A percentile compares a stretch with the other conserved stretches of the same genome.
Evolutionary conservation across 371 early-diverging fungal genomes (phyloP).

Genomic region (Nematocida major): DNA sequence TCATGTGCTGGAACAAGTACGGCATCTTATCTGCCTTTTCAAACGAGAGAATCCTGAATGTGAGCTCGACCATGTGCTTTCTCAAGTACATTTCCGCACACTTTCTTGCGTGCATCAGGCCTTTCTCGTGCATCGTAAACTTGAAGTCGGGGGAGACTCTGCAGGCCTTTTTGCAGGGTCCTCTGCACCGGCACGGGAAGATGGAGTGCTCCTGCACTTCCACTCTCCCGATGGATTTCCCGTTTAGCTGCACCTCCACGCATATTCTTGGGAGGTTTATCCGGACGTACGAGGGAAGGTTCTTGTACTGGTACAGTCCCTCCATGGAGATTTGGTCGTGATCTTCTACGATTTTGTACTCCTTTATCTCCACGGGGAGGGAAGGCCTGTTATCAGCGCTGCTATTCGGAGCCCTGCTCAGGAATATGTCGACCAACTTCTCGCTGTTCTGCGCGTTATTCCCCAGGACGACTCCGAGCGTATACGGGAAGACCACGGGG

Average conservation of each 20-base stretch:
- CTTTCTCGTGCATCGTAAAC: background rate
- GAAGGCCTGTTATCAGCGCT: too few species aligned
- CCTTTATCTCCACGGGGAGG: background rate
- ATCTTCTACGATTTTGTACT: conserved; percentile 4
- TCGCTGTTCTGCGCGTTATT: background rate
- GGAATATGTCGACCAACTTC: conserved; percentile 22
- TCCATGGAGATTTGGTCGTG: background rate
- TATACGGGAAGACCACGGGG: conserved; percentile 24
- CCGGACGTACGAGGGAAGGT: background rate
- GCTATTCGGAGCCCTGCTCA: background rate
- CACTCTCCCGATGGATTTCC: too few species aligned
- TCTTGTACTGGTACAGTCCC: conserved; percentile 9
- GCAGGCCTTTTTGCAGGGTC: too few species aligned
- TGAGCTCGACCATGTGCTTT: background rate
- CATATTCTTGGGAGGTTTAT: too few species aligned
- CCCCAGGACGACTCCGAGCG: conserved; percentile 14
- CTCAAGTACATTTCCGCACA: background rate
- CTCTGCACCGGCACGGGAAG: too few species aligned
- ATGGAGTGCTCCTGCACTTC: too few species aligned
- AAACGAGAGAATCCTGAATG: background rate
- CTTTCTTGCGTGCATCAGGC: background rate
- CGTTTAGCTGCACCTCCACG: too few species aligned
- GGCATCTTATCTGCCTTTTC: background rate
- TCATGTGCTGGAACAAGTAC: background rate
- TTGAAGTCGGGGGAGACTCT: background rate